A percentile compares a stretch with the other conserved stretches of the same genome.
Evolutionary conservation across 352 stramenopile genomes (phyloP).

Genomic region (Phytophthora sansomeana): DNA sequence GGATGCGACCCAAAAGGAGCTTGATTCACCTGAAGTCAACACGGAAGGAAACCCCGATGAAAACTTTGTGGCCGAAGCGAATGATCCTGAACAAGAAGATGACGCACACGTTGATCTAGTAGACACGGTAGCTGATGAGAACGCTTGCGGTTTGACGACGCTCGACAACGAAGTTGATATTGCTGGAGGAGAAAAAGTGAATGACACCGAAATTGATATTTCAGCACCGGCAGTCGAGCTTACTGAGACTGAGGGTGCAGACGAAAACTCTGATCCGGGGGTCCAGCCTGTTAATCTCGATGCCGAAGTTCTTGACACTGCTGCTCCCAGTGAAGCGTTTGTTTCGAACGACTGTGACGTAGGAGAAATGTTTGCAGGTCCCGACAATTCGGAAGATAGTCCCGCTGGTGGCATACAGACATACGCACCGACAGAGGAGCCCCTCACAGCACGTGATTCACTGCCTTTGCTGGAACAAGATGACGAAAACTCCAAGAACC

Average conservation of each 20-base stretch:
- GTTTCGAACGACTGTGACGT: background rate
- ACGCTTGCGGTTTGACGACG: background rate
- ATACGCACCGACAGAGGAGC: background rate
- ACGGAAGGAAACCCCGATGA: slow-evolving; percentile 1
- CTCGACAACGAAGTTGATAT: background rate
- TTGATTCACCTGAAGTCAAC: background rate
- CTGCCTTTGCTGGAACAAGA: slow-evolving; percentile 8
- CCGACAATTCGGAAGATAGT: background rate
- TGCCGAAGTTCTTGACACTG: background rate
- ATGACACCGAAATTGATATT: background rate
- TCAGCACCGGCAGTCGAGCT: background rate
- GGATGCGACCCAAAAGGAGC: background rate
- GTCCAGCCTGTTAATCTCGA: slow-evolving; percentile 7
- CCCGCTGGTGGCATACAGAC: background rate
- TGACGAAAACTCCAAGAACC: slow-evolving; percentile 5
- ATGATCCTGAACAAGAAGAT: slow-evolving; percentile 1
- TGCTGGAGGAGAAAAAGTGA: background rate
- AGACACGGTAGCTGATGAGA: background rate
- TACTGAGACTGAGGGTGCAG: background rate
- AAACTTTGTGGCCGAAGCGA: background rate
- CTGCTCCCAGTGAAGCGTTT: background rate
- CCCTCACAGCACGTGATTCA: background rate
- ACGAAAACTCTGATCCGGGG: background rate
- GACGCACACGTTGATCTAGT: background rate
- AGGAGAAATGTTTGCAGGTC: background rate